A percentile compares a stretch with the other conserved stretches of the same genome.
phyloP scores from a whole-genome alignment of 1,284 basidiomycete genomes.

The Hypsizygus ulmarius region DNA sequence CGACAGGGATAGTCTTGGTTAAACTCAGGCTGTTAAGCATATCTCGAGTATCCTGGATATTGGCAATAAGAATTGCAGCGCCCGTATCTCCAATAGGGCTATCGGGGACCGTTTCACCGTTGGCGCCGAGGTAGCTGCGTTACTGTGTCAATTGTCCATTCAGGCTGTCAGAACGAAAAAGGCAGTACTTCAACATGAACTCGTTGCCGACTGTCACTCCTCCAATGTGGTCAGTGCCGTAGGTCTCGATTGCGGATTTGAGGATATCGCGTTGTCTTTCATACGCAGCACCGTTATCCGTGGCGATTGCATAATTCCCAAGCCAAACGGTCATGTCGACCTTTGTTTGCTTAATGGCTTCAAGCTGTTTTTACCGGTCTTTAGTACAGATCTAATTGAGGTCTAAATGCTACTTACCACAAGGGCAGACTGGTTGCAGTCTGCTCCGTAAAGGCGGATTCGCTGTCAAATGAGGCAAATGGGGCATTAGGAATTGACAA shows the following conservation, averaged over 20 bases:
- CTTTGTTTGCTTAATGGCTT: constrained; percentile 80
- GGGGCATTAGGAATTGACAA: neutral
- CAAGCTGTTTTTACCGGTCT: constrained; percentile 30
- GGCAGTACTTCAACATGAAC: constrained; percentile 71
- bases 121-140: constrained; percentile 51
- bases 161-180: constrained; percentile 7
- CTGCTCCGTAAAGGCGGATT: constrained; percentile 45
- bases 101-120: constrained; percentile 47
- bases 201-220: constrained; percentile 86
- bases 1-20: constrained; percentile 64
- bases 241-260: constrained; percentile 68
- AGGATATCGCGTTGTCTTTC: constrained; percentile 69
- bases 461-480: constrained; percentile 21
- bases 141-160: constrained; percentile 1
- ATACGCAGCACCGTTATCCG: constrained; percentile 64
- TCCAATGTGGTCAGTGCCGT: constrained; percentile 74
- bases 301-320: constrained; percentile 73
- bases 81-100: constrained; percentile 50
- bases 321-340: constrained; percentile 84
- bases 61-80: constrained; percentile 51
- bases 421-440: constrained; percentile 46
- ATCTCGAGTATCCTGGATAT: constrained; percentile 64
- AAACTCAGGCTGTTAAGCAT: constrained; percentile 56
- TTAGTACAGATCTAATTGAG: neutral
- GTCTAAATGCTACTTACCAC: constrained; percentile 31